Percentiles rank a stretch among this genome's conserved stretches.
phyloP scores from a whole-genome alignment of 2,329 filamentous ascomycete species.

The Monosporascus cannonballus region DNA sequence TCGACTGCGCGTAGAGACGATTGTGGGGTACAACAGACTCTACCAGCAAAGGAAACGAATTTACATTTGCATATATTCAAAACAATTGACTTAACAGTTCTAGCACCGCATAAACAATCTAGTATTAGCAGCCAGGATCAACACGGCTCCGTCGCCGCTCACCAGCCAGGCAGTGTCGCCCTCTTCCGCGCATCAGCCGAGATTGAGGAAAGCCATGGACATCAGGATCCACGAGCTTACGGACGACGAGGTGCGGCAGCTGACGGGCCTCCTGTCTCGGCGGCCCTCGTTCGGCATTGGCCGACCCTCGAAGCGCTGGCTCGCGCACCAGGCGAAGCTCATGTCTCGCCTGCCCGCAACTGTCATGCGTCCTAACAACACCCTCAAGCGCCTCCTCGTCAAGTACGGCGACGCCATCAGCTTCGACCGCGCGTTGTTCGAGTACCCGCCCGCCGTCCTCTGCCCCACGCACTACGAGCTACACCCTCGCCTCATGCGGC shows the following conservation, averaged over 20 bases:
- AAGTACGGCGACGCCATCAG: constrained; percentile 23
- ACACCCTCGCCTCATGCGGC: constrained; percentile 36
- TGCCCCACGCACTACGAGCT: constrained; percentile 35
- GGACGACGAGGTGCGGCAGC: constrained; percentile 20
- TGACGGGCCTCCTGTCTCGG: constrained; percentile 33
- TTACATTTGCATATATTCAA: background rate
- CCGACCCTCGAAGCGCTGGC: constrained; percentile 30
- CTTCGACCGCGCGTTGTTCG: constrained; percentile 17
- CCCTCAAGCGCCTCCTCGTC: constrained; percentile 27
- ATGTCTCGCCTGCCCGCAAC: constrained; percentile 20
- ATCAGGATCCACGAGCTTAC: constrained; percentile 20
- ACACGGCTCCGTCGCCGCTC: too few relatives aligned
- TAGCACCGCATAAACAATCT: background rate
- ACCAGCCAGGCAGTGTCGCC: background rate
- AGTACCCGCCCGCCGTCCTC: constrained; percentile 27
- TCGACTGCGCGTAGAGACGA: too few relatives aligned
- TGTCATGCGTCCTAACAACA: constrained; percentile 20
- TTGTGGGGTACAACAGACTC: too few relatives aligned
- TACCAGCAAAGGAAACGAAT: too few relatives aligned
- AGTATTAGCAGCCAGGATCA: too few relatives aligned
- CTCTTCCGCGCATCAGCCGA: background rate
- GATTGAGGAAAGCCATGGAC: constrained; percentile 12
- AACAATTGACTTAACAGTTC: background rate
- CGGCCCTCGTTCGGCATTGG: constrained; percentile 25
- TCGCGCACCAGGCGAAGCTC: constrained; percentile 26